Evolutionary conservation across 495 filamentous ascomycete species (phyloP).

Genomic region (Parathielavia appendiculata): DNA sequence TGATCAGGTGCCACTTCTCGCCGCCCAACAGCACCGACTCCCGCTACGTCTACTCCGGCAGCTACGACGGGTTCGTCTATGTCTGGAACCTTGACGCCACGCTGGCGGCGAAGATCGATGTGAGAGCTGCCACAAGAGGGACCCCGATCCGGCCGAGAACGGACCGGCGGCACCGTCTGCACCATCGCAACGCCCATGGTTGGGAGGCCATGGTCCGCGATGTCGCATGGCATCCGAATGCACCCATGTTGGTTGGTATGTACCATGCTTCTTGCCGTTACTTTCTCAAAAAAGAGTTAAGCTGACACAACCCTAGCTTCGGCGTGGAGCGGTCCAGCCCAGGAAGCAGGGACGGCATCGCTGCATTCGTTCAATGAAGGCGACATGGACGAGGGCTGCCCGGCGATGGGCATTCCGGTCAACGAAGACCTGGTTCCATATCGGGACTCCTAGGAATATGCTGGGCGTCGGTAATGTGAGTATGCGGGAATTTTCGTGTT

Average conservation of each 20-base stretch:
- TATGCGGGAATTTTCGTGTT: background rate
- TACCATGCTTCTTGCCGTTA: background rate
- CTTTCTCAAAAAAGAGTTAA: background rate
- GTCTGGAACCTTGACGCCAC: conserved; percentile 95
- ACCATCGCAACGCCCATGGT: conserved; percentile 34
- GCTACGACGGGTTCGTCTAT: conserved; percentile 79
- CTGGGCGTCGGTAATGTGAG: background rate
- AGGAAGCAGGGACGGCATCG: conserved; percentile 66
- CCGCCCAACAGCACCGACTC: conserved; percentile 83
- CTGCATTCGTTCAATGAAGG: conserved; percentile 71
- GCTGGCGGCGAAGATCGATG: conserved; percentile 72
- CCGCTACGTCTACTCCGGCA: conserved; percentile 88
- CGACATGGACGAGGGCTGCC: conserved; percentile 60
- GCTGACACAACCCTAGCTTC: conserved; percentile 52
- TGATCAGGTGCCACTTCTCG: conserved; percentile 95
- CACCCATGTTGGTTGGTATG: conserved; percentile 81
- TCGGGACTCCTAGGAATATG: background rate
- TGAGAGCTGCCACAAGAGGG: conserved; percentile 55
- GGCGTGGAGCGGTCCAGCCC: conserved; percentile 69
- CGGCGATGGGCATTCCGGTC: conserved; percentile 52
- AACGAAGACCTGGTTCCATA: conserved; percentile 42
- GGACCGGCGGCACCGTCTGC: conserved; percentile 18
- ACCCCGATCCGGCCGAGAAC: conserved; percentile 12
- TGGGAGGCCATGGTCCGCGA: conserved; percentile 87
- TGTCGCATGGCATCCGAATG: conserved; percentile 91